These are phyloP conservation scores for Solanum verrucosum DNA, from an alignment of 257 asterid genomes.

Conservation along the genomic window DNA sequence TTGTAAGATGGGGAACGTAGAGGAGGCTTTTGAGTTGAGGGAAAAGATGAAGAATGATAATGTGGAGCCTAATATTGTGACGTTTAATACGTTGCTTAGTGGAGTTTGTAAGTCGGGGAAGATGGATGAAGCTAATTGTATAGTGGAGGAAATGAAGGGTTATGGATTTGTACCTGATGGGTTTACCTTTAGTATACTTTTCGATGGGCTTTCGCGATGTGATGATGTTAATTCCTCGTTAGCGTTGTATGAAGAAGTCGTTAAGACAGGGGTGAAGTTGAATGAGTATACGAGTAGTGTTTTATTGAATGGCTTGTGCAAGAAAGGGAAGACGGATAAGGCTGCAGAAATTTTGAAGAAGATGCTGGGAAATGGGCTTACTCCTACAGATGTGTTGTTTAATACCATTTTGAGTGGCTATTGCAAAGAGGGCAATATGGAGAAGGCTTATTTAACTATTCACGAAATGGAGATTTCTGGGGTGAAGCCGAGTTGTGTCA, in stretches of 20 bases:
- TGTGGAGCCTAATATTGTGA: conserved; percentile 52
- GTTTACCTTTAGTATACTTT: conserved; percentile 51
- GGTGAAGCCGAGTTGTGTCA: conserved; percentile 45
- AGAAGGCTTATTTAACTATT: conserved; percentile 36
- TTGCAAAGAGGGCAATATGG: conserved; percentile 46
- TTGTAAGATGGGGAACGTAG: conserved; percentile 59
- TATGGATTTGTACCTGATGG: conserved; percentile 61
- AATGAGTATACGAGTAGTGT: conserved; percentile 38
- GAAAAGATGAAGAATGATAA: conserved; percentile 44
- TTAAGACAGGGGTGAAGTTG: conserved; percentile 37
- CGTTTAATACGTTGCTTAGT: conserved; percentile 56
- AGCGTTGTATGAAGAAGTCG: conserved; percentile 41
- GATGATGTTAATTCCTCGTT: conserved; percentile 50
- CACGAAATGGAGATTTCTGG: conserved; percentile 53
- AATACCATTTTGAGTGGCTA: conserved; percentile 59
- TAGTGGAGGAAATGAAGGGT: conserved; percentile 54
- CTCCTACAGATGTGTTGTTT: conserved; percentile 42
- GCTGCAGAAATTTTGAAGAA: conserved; percentile 47
- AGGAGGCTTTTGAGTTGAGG: conserved; percentile 40
- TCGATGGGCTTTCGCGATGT: conserved; percentile 48
- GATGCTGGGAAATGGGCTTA: conserved; percentile 42
- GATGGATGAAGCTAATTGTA: conserved; percentile 44
- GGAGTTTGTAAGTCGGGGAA: conserved; percentile 65
- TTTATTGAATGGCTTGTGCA: conserved; percentile 57
- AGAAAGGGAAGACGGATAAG: conserved; percentile 42